Base-by-base conservation (phyloP, 177 flowering plant genomes). In the Vitis hybrid region DNA sequence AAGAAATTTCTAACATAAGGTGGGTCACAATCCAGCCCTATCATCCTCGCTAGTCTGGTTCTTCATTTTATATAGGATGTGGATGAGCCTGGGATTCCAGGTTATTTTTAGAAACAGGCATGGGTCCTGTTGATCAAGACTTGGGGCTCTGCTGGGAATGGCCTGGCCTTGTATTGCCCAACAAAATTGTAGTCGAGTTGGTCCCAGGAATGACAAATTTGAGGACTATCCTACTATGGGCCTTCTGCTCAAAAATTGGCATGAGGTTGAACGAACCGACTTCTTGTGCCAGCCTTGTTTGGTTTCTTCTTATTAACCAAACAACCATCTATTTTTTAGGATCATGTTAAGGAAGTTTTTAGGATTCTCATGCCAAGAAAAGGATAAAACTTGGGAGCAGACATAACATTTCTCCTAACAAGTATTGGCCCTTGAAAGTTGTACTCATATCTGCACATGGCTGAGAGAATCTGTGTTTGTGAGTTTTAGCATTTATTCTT, bases 401-500 rank as follows among this genome's bases (percentile, higher is more conserved):
- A n/a, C 29, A 33, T 8, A 13, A 39, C 57, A 55, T 33, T 33
- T 33, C 45, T 33, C 45, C 45, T 33, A 26, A 20, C 49, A 33
- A 18, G 5, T 33, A 53, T 62, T 15, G 16, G 10, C 16, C 5
- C 13, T 45, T 45, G 6, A 29, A 20, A 31, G 60, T 45, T 51
- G 20, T 69, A 20, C 16, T 1, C 49, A 22, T n/a, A 15, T 63
- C 60, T 70, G 55, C 58, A 50, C 45, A 57, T 60, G 26, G 16
- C 39, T 60, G 15, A 76, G 55, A 59, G 75, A 76, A 76, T 75
- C 67, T 65, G 45, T 33, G 45, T 33, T 66, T 66, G 70, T 52
- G 55, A 66, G 57, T 66, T 61, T 72, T 63, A 31, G 65, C 67
- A 72, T 68, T 72, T 48, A 69, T 61, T 45, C 51, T 51, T 58